Base-by-base conservation (phyloP, 192 early-diverging fungal species). In the Mortierella claussenii region DNA sequence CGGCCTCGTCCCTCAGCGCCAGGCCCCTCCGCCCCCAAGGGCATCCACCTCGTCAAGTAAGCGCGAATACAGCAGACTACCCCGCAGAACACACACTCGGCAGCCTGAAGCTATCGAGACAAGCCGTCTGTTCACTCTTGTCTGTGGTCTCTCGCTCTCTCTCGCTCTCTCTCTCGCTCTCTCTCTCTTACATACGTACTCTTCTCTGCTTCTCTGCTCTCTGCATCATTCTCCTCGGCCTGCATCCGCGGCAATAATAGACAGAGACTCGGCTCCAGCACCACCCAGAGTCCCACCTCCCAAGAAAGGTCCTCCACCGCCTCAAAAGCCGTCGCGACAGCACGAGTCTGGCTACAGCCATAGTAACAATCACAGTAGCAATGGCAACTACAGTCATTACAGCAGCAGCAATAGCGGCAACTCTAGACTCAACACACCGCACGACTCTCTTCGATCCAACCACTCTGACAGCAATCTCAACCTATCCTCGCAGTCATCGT, bases 21-120 rank as follows among this genome's bases (percentile, higher is more conserved):
- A 73, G 55, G 79, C 79, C 3, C 79, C 79, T 40, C 79, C 79
- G 2, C 79, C 79, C 23, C 79, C 79, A 26, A 69, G 71, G 53
- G 64, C 59, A 21, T 76, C 73, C 9, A 63, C 53, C 15, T 65
- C 63, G 0, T 69, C 57, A 15, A 60, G 68, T 69, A 61, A 54
- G 68, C n/a, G n/a, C n/a, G n/a, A n/a, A n/a, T n/a, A n/a, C n/a
- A n/a, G n/a, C n/a, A n/a, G n/a, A n/a, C n/a, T n/a, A n/a, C n/a
- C n/a, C n/a, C n/a, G n/a, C n/a, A 37, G 30, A 52, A 0, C 49
- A 63, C 4, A 4, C 33, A 45, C 45, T 26, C 53, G 33, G 8
- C 49, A 51, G 49, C n/a, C 8, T 26, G 17, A n/a, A 40, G 20
- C n/a, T 12, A 40, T 42, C 20, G 21, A 20, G 8, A 47, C 11